Evolutionary conservation across 257 asterid genomes (phyloP).

Genomic region (Nicotiana paniculata): DNA sequence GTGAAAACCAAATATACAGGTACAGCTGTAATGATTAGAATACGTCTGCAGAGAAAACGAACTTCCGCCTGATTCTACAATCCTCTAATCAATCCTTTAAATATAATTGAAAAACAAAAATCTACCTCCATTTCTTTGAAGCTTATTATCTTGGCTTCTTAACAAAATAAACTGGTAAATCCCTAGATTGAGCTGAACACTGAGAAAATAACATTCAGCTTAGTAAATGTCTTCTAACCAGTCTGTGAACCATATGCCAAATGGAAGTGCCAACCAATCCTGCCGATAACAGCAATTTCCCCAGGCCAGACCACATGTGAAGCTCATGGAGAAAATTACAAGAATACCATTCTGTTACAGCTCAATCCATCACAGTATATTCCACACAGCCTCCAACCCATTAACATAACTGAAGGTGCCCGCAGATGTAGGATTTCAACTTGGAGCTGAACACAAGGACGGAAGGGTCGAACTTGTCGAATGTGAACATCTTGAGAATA

Average conservation of each 20-base stretch:
- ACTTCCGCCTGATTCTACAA: neutral
- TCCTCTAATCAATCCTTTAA: neutral
- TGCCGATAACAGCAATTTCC: neutral
- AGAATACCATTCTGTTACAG: slow-evolving; percentile 21
- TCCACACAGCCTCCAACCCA: slow-evolving; percentile 23
- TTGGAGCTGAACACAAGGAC: slow-evolving; percentile 2
- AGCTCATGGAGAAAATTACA: slow-evolving; percentile 26
- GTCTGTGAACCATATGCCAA: neutral
- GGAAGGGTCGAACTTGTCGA: neutral
- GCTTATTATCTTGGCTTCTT: neutral
- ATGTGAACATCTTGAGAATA: neutral
- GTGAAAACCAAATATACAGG: neutral
- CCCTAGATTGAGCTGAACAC: neutral
- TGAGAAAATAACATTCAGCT: neutral
- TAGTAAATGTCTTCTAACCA: neutral
- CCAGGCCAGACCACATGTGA: slow-evolving; percentile 13
- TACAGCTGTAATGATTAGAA: neutral
- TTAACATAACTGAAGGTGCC: slow-evolving; percentile 10
- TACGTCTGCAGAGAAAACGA: neutral
- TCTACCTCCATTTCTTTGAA: neutral
- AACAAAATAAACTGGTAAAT: neutral
- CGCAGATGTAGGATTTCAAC: slow-evolving; percentile 8
- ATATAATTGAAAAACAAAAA: neutral
- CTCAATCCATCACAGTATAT: neutral
- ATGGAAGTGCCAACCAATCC: neutral